Evolutionary conservation across 106 monocot species (phyloP), one percentile per base, ranked within the genome.

Genomic region (Triglochin maritima): DNA sequence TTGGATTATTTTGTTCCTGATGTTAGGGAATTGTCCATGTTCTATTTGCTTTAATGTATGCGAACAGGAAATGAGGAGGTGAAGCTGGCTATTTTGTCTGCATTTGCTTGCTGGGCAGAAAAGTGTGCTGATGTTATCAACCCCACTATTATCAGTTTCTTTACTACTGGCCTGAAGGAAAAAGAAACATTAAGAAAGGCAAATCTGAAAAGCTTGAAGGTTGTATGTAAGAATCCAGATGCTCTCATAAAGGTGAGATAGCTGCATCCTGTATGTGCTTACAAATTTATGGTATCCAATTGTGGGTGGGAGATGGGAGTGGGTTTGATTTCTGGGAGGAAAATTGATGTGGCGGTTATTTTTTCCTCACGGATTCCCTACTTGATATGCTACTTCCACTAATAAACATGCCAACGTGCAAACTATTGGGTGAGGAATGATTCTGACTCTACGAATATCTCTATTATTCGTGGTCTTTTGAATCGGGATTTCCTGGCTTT

Each of bases 31-130:
- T 15, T 61, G 62, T 13, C 63, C 44, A 46, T 63, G 8, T 10
- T 44, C 10, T 47, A 11, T 79, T 53, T 52, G 49, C 16, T 59
- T 60, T 60, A 29, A 7, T 51, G 9, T 55, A 16, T 62, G 9
- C 68, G 50, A 43, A 44, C 63, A 98, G 96, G 86, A 70, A 98
- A 82, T 69, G 96, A 98, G 72, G 96, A 98, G 59, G 96, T 98
- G 70, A 98, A 98, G 79, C 58, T 98, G 69, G 82, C 82, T 53
- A 71, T 82, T 64, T 73, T 98, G 66, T 83, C 76, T 71, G 86
- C 91, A 42, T 78, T 98, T 68, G 74, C 82, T 47, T 86, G 82
- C 29, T 98, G 96, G 96, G 73, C 70, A 47, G 75, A 74, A 49
- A 87, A 61, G 75, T 82, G 81, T 70, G 69, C 74, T 59, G 88